A percentile compares a stretch with the other conserved stretches of the same genome.
These are phyloP conservation scores for Cyclotella atomus DNA, from an alignment of 108 stramenopile species.

Conservation along the genomic window DNA sequence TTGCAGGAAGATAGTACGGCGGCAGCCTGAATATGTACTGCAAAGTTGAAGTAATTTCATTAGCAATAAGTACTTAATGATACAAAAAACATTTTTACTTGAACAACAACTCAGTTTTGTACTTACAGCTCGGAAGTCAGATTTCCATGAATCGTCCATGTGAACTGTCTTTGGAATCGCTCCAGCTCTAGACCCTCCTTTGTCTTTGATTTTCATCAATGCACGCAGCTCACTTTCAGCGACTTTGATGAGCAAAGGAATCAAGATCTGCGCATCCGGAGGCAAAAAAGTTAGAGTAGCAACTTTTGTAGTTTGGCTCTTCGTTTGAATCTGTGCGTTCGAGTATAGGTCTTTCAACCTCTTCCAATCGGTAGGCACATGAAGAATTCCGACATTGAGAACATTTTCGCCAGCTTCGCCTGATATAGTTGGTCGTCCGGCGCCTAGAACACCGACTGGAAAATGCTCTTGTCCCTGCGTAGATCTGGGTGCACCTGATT, in stretches of 20 bases:
- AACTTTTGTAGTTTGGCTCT: constrained; percentile 15
- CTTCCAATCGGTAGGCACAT: constrained; percentile 55
- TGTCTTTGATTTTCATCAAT: constrained; percentile 63
- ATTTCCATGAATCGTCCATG: constrained; percentile 75
- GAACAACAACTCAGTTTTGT: too few relatives aligned
- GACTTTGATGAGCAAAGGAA: constrained; percentile 71
- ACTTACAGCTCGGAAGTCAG: constrained; percentile 61
- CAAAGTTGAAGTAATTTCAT: too few relatives aligned
- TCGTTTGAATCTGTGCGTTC: constrained; percentile 17
- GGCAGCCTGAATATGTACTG: constrained; percentile 74
- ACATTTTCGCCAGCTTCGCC: constrained; percentile 56
- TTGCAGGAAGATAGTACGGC: constrained; percentile 71
- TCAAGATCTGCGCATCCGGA: constrained; percentile 81
- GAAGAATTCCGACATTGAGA: constrained; percentile 79
- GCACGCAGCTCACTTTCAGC: constrained; percentile 69
- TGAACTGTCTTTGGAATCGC: constrained; percentile 49
- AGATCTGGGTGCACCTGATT: constrained; percentile 39
- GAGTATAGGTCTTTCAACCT: constrained; percentile 33
- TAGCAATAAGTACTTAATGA: too few relatives aligned
- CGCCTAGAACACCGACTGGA: constrained; percentile 71
- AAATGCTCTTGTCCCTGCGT: constrained; percentile 57
- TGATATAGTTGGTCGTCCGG: constrained; percentile 61
- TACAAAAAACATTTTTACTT: too few relatives aligned
- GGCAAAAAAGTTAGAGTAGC: constrained; percentile 81
- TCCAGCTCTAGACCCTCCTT: constrained; percentile 14